phyloP scores from a whole-genome alignment of 495 filamentous ascomycete genomes.

The Talaromyces ruber region DNA sequence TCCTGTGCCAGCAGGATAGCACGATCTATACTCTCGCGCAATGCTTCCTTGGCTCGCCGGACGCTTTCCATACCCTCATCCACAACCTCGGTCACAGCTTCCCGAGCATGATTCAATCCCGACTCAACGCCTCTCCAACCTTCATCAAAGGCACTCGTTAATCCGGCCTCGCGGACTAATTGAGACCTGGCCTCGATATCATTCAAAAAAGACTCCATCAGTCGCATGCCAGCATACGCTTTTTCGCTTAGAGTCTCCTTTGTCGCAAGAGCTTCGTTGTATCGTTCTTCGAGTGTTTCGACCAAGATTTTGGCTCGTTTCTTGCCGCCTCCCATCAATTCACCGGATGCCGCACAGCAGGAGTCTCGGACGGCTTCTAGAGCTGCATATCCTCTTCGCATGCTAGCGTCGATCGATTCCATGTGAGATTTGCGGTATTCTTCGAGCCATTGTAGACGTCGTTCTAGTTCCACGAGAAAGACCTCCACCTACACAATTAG shows the following conservation, averaged over 20 bases:
- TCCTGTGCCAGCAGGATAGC: slow-evolving; percentile 74
- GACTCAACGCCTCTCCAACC: slow-evolving; percentile 67
- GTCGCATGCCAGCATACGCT: slow-evolving; percentile 72
- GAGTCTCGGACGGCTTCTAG: slow-evolving; percentile 79
- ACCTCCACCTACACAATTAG: slow-evolving; percentile 59
- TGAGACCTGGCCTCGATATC: slow-evolving; percentile 81
- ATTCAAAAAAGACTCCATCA: slow-evolving; percentile 73
- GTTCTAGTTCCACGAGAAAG: slow-evolving; percentile 81
- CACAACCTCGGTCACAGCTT: slow-evolving; percentile 73
- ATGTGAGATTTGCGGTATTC: slow-evolving; percentile 76
- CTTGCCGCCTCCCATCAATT: slow-evolving; percentile 78
- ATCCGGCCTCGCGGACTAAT: slow-evolving; percentile 54
- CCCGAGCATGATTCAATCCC: slow-evolving; percentile 58
- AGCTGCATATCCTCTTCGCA: slow-evolving; percentile 73
- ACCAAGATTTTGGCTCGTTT: slow-evolving; percentile 81
- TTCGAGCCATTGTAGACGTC: slow-evolving; percentile 81
- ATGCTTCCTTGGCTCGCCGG: slow-evolving; percentile 61
- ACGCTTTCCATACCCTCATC: slow-evolving; percentile 80
- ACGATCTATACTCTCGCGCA: slow-evolving; percentile 71
- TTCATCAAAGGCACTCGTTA: slow-evolving; percentile 54
- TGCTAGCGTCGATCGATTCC: slow-evolving; percentile 69
- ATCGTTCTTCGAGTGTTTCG: slow-evolving; percentile 85
- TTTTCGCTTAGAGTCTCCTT: slow-evolving; percentile 88
- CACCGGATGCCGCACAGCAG: slow-evolving; percentile 86
- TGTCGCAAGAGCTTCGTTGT: slow-evolving; percentile 77